phyloP scores from a whole-genome alignment of 257 asterid genomes.

The Rubia yunnanensis region DNA sequence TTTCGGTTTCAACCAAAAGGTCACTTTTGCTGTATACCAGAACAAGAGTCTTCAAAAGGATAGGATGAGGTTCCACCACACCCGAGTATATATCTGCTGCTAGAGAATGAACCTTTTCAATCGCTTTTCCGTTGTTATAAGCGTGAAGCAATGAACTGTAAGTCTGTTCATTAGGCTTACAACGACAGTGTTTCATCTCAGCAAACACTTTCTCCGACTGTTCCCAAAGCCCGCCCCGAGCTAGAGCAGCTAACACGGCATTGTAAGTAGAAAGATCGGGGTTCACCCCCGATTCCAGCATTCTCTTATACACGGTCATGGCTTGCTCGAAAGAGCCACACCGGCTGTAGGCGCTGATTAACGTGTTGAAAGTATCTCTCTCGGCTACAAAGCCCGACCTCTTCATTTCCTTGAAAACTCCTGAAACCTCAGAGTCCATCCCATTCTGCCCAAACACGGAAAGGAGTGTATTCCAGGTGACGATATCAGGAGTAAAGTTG shows the following conservation, averaged over 20 bases:
- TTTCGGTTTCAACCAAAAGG: conserved; percentile 64
- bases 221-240: conserved; percentile 85
- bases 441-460: conserved; percentile 95
- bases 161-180: conserved; percentile 77
- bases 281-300: conserved; percentile 69
- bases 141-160: conserved; percentile 91
- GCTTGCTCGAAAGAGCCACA: conserved; percentile 87
- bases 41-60: conserved; percentile 74
- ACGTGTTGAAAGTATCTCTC: conserved; percentile 90
- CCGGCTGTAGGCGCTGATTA: conserved; percentile 79
- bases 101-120: conserved; percentile 48
- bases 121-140: conserved; percentile 74
- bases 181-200: conserved; percentile 58
- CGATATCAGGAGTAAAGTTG: conserved; percentile 77
- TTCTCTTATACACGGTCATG: conserved; percentile 64
- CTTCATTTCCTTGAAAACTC: conserved; percentile 88
- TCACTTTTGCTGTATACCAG: conserved; percentile 75
- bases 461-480: conserved; percentile 92
- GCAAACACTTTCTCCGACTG: conserved; percentile 80
- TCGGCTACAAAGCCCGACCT: conserved; percentile 84
- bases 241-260: conserved; percentile 79
- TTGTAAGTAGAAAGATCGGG: conserved; percentile 91
- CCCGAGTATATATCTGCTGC: conserved; percentile 61
- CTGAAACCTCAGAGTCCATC: conserved; percentile 81
- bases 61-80: conserved; percentile 38